Percentiles rank a stretch among this genome's conserved stretches.
Conservation (phyloP, 495 filamentous ascomycete genomes). For the Elasticomyces elasticus region DNA sequence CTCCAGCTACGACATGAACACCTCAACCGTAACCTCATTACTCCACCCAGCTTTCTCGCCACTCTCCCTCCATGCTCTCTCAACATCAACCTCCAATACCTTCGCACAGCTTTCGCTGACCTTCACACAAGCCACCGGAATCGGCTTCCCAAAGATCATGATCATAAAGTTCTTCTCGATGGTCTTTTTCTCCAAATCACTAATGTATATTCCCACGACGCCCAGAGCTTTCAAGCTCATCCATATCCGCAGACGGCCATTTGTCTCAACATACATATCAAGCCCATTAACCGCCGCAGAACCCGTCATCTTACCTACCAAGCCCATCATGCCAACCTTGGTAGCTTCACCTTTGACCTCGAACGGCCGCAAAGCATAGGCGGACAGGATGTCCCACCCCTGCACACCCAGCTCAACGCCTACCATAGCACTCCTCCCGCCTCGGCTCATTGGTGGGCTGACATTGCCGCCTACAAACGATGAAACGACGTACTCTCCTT, state of each 20-base stretch:
- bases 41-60: constrained; percentile 64
- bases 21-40: constrained; percentile 69
- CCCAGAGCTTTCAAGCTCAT: constrained; percentile 73
- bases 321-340: constrained; percentile 58
- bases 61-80: constrained; percentile 68
- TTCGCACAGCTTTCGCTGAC: constrained; percentile 44
- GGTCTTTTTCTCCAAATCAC: constrained; percentile 47
- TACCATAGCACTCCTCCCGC: constrained; percentile 31
- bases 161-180: constrained; percentile 64
- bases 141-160: constrained; percentile 56
- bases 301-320: constrained; percentile 84
- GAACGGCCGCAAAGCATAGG: constrained; percentile 54
- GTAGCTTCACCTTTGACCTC: constrained; percentile 31
- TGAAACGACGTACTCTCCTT: constrained; percentile 56
- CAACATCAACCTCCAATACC: constrained; percentile 69
- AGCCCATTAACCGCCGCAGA: constrained; percentile 60
- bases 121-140: constrained; percentile 57
- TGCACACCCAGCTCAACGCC: constrained; percentile 48
- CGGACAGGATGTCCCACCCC: constrained; percentile 75
- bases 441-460: constrained; percentile 33
- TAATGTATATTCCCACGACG: constrained; percentile 60
- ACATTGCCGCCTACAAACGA: constrained; percentile 60
- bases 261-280: constrained; percentile 45
- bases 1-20: constrained; percentile 43
- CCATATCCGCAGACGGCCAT: constrained; percentile 52